Evolutionary conservation across 306 rosid genomes (phyloP).

Genomic region (Trifolium repens): DNA sequence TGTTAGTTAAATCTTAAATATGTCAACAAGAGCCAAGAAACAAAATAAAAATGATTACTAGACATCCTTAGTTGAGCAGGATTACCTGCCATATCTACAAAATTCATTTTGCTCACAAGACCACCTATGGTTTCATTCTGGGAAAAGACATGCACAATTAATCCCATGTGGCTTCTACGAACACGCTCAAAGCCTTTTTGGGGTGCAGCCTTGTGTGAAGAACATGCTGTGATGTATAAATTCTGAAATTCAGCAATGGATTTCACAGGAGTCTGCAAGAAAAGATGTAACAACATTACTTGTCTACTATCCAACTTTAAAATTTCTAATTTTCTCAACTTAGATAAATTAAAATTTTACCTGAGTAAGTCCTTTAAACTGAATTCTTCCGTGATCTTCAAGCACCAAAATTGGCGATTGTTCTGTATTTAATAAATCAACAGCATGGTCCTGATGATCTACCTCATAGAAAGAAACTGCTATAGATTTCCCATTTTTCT

Average conservation of each 20-base stretch:
- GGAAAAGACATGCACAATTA: constrained; percentile 63
- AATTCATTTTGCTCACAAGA: constrained; percentile 69
- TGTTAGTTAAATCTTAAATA: constrained; percentile 24
- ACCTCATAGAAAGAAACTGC: constrained; percentile 77
- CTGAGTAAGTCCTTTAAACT: constrained; percentile 80
- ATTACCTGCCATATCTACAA: constrained; percentile 89
- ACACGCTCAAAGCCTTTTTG: constrained; percentile 57
- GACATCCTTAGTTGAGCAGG: constrained; percentile 19
- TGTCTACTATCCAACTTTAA: neutral
- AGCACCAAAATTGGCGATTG: constrained; percentile 61
- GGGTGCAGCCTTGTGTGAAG: constrained; percentile 52
- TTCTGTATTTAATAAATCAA: constrained; percentile 70
- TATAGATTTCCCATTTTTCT: constrained; percentile 56
- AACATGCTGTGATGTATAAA: constrained; percentile 52
- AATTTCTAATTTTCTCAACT: neutral
- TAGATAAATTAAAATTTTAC: constrained; percentile 41
- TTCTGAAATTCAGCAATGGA: constrained; percentile 67
- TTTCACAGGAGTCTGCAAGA: constrained; percentile 65
- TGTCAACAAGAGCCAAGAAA: neutral
- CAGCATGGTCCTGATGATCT: constrained; percentile 73
- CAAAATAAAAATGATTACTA: neutral
- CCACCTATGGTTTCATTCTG: constrained; percentile 37
- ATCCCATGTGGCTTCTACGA: constrained; percentile 71
- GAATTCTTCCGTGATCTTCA: constrained; percentile 74
- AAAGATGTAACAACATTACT: constrained; percentile 20